Base-by-base conservation (phyloP, 1,139 yeast genomes). In the Taphrina confusa region DNA sequence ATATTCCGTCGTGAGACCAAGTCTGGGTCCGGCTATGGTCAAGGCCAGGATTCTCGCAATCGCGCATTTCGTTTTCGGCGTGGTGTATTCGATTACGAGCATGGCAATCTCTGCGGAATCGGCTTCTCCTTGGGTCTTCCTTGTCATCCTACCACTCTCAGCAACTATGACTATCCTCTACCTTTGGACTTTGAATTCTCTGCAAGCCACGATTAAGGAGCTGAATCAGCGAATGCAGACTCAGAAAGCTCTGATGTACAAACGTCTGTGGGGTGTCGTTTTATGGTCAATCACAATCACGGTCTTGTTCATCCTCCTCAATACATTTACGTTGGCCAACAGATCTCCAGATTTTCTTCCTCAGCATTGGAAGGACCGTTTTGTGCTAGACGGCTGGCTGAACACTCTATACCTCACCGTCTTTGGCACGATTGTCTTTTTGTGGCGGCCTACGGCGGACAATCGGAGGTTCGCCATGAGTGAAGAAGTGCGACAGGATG, bases 401-500 rank as follows among this genome's bases (percentile, higher is more conserved):
- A 84, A 95, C 63, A 80, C 89, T 49, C 85, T 91, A 14, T 94
- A 89, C 74, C 89, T 87, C 70, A 74, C 84, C 50, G 91, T 91
- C 50, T 91, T 92, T 72, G 80, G 87, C 70, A 82, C 91, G 5
- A 79, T 94, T 67, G 88, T 96, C 11, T 84, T 90, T 78, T 81
- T 92, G 66, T 94, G 98, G 98, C 83, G 98, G 73, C 98, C 98
- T 54, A 91, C 97, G 0, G 95, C 87, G 68, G 89, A 96, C 44
- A 90, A 96, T 65, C 86, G 91, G 69, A 84, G 95, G 82, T 81
- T 92, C 71, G 98, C 97, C 18, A 91, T 91, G 67, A 89, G 97
- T 2, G 90, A 89, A 62, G 97, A 94, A 33, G 57, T 62, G 28
- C 87, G 97, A 27, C 88, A 91, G 39, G 90, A 84, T 64, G 87